These are phyloP conservation scores for Uncinocarpus reesii DNA, from an alignment of 2,329 filamentous ascomycete species.

Conservation along the genomic window DNA sequence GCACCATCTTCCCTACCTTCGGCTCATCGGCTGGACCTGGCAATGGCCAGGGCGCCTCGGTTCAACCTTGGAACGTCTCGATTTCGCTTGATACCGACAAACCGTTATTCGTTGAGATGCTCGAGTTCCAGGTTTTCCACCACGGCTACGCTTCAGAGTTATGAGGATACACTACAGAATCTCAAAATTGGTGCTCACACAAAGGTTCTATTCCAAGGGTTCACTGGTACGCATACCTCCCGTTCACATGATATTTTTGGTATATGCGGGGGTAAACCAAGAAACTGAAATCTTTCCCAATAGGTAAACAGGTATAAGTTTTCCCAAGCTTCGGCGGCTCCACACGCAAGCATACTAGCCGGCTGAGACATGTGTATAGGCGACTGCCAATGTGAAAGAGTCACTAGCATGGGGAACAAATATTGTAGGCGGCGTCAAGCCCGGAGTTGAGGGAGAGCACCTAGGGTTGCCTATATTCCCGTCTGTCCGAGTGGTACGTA, in stretches of 20 bases:
- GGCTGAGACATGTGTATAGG: conserved; percentile 31
- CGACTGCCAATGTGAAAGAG: conserved; percentile 65
- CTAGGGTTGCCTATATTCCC: conserved; percentile 62
- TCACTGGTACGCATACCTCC: conserved; percentile 44
- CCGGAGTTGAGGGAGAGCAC: conserved; percentile 59
- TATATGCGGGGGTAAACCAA: not conserved
- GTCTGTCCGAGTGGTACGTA: conserved; percentile 48
- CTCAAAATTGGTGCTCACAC: conserved; percentile 58
- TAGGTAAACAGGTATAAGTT: conserved; percentile 15
- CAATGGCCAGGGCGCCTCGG: conserved; percentile 2
- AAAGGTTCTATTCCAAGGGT: conserved; percentile 59
- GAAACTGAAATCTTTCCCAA: not conserved
- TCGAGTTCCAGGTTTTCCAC: conserved; percentile 25
- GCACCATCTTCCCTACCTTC: not conserved
- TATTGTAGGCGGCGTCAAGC: conserved; percentile 67
- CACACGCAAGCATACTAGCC: not conserved
- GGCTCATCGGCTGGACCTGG: conserved; percentile 1
- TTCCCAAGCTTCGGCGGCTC: not conserved
- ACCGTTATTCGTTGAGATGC: not conserved
- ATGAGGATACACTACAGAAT: conserved; percentile 55
- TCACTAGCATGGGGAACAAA: conserved; percentile 69
- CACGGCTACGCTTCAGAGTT: conserved; percentile 27
- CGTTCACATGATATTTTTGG: too few relatives aligned
- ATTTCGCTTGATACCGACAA: not conserved
- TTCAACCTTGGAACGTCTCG: not conserved